These are phyloP conservation scores for Myriosclerotinia duriaeana DNA, from an alignment of 2,329 filamentous ascomycete genomes.

Conservation along the genomic window DNA sequence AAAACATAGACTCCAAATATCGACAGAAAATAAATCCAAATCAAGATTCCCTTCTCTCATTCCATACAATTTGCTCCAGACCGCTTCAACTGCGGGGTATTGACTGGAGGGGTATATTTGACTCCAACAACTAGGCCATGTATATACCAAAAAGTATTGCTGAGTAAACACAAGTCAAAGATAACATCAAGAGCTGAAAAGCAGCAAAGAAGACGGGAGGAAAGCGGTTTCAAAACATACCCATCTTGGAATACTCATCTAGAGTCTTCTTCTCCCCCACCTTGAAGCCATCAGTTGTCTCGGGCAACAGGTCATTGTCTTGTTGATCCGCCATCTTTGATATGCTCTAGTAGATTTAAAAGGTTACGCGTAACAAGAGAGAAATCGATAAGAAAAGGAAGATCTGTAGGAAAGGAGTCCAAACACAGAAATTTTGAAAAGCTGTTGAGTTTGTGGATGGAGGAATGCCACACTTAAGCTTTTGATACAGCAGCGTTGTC, in stretches of 20 bases:
- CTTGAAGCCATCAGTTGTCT: conserved; percentile 95
- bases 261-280: conserved; percentile 98
- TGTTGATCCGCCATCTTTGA: conserved; percentile 45
- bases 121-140: background rate
- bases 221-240: conserved; percentile 52
- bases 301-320: conserved; percentile 76
- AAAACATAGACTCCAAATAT: background rate
- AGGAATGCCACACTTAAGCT: conserved; percentile 12
- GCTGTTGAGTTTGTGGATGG: conserved; percentile 20
- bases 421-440: conserved; percentile 20
- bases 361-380: background rate
- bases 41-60: background rate
- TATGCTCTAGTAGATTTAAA: conserved; percentile 6
- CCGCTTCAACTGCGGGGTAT: conserved; percentile 18
- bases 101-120: conserved; percentile 16
- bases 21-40: background rate
- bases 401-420: conserved; percentile 10
- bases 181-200: background rate
- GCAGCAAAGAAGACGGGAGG: background rate
- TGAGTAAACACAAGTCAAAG: background rate
- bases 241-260: conserved; percentile 90
- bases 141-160: background rate
- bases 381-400: conserved; percentile 7
- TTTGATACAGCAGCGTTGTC: conserved; percentile 26
- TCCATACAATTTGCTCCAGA: background rate